Evolutionary conservation across 331 rosid genomes (phyloP), one percentile per base, ranked within the genome.

Genomic region (Pyracantha coccinea): DNA sequence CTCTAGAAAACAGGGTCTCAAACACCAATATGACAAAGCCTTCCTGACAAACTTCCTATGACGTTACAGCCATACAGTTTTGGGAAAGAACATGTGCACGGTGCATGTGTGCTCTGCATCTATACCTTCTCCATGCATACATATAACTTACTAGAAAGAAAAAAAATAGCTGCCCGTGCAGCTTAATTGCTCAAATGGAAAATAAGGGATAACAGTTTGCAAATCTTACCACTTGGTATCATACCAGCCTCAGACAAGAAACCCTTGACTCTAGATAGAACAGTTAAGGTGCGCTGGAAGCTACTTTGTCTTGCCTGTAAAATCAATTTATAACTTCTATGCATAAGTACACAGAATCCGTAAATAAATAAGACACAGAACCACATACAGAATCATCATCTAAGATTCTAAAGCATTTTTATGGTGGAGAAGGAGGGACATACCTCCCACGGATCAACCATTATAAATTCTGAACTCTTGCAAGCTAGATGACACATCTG

Each of bases 371-470:
- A 66, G 20, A n/a, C 31, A 71, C 4, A 19, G 45, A 15, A n/a
- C 28, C 35, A 19, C 25, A 11, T 50, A 62, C 41, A 19, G 71
- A 61, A 62, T 14, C 25, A 69, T 50, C 12, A 32, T 52, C 64
- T 61, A 80, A 72, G 58, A 35, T 68, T 68, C 71, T 20, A 19
- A 41, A 7, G 45, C 63, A 29, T 66, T 23, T 54, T 50, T 11
- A 38, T 27, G 13, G 32, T 64, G 41, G 69, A 74, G 75, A 68
- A 45, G 63, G 54, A 53, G 69, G 17, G 65, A 52, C 3, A 75
- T 87, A 92, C 97, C 92, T 95, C 99, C 97, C 99, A 95, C 38
- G 88, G 92, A 86, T 95, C 99, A 78, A 92, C 97, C 97, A 92
- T 95, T 77, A 92, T 47, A 77, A 87, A 92, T 7, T 86, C 86